A percentile compares a stretch with the other conserved stretches of the same genome.
Evolutionary conservation across 1,284 basidiomycete genomes (phyloP).

Genomic region (Fomitopsis palustris): DNA sequence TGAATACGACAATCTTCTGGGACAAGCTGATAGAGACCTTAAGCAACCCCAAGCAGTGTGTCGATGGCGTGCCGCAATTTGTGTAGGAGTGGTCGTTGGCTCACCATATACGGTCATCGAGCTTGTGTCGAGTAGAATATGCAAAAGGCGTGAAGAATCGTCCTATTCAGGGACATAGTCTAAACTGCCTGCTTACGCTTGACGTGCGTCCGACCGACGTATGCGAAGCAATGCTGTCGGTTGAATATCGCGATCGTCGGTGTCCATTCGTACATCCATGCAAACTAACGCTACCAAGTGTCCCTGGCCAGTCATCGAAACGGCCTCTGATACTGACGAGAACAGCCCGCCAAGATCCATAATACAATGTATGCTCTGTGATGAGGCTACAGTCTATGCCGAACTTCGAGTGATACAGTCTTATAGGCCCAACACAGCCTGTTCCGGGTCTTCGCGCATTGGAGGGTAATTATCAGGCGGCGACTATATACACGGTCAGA

Average conservation of each 20-base stretch:
- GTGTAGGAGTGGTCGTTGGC: neutral
- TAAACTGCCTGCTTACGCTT: no score
- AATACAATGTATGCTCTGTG: neutral
- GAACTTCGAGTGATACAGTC: neutral
- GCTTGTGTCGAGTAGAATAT: no score
- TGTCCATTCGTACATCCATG: neutral
- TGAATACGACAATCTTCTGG: conserved; percentile 2
- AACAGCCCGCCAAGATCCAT: neutral
- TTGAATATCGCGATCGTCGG: no score
- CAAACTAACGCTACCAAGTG: neutral
- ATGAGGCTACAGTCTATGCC: neutral
- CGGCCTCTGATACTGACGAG: neutral
- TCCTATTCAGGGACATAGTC: no score
- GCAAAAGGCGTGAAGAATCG: no score
- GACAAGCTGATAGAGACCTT: neutral
- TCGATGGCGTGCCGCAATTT: neutral
- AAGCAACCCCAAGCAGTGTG: neutral
- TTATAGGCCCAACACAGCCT: neutral
- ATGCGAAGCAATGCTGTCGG: no score
- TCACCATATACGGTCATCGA: no score
- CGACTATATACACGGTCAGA: neutral
- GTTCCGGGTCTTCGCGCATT: neutral
- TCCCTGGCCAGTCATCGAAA: neutral
- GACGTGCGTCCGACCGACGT: no score
- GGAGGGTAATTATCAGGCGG: neutral